phyloP scores from a whole-genome alignment of 2,329 filamentous ascomycete genomes.

The Cytospora schulzeri region DNA sequence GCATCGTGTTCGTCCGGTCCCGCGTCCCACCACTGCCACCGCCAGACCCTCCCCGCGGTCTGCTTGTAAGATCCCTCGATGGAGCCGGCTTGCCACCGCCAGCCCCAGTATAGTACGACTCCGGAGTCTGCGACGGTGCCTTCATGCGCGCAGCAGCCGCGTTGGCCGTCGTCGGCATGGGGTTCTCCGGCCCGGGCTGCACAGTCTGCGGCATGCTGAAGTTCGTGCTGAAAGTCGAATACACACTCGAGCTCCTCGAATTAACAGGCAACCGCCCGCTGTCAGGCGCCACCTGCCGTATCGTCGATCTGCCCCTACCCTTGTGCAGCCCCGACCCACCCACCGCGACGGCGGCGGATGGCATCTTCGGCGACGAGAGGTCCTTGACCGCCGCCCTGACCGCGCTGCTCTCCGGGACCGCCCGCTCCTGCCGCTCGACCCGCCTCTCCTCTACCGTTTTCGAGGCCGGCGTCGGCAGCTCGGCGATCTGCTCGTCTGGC shows the following conservation, averaged over 20 bases:
- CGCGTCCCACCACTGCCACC: constrained; percentile 2
- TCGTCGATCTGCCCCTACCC: constrained; percentile 8
- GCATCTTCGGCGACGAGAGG: constrained; percentile 23
- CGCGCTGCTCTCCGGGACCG: constrained; percentile 25
- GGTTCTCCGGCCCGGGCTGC: constrained; percentile 28
- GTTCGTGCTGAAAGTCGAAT: constrained; percentile 35
- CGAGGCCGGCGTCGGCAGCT: constrained; percentile 30
- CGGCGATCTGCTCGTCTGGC: constrained; percentile 33
- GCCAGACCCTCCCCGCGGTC: constrained; percentile 21
- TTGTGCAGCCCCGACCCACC: not conserved
- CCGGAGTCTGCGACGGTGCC: constrained; percentile 2
- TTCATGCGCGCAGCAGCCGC: constrained; percentile 1
- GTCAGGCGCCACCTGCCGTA: constrained; percentile 25
- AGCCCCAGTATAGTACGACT: constrained; percentile 11
- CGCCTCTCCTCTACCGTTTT: constrained; percentile 25
- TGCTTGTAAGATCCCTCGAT: constrained; percentile 9
- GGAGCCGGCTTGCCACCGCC: constrained; percentile 1
- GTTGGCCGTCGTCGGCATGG: constrained; percentile 28
- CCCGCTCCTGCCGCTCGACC: constrained; percentile 12
- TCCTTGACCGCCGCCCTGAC: constrained; percentile 28
- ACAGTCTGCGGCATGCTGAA: constrained; percentile 33
- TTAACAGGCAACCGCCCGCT: constrained; percentile 26
- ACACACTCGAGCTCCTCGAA: constrained; percentile 40
- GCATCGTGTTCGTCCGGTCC: constrained; percentile 25
- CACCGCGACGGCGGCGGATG: constrained; percentile 32